Evolutionary conservation across 163 green algal genomes (phyloP).

Genomic region (Scenedesmus sp.): DNA sequence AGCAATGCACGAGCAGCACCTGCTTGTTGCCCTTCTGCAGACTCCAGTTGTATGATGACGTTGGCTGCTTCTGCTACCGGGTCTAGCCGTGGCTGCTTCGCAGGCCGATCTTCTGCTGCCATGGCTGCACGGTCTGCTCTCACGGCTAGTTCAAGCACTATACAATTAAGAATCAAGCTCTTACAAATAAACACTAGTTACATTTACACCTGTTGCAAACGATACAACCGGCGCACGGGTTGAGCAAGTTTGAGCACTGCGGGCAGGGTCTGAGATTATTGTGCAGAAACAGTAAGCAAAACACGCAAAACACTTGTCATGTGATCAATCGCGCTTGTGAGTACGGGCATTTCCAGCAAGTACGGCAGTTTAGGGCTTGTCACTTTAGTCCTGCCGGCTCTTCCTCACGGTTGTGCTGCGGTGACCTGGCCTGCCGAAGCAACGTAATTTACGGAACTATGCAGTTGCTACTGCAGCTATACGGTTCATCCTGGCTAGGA

Average conservation of each 20-base stretch:
- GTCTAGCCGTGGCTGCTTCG: slow-evolving; percentile 50
- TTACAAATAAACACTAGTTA: neutral
- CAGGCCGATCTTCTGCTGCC: slow-evolving; percentile 20
- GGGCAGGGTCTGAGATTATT: too few relatives aligned
- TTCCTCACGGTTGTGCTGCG: neutral
- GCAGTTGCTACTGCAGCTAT: too few relatives aligned
- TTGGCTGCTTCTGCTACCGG: slow-evolving; percentile 64
- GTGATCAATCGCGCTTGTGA: too few relatives aligned
- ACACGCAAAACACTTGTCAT: too few relatives aligned
- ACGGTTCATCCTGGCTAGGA: too few relatives aligned
- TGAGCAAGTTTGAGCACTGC: too few relatives aligned
- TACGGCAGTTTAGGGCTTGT: neutral
- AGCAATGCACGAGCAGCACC: slow-evolving; percentile 52
- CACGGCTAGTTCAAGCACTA: neutral
- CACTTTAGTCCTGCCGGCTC: neutral
- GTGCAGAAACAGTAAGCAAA: neutral
- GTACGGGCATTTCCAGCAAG: neutral
- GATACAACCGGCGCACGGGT: too few relatives aligned
- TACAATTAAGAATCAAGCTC: too few relatives aligned
- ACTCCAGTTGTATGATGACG: slow-evolving; percentile 89
- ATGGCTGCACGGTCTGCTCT: neutral
- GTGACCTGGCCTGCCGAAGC: too few relatives aligned
- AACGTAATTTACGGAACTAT: too few relatives aligned
- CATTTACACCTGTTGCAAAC: neutral
- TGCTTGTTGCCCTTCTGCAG: slow-evolving; percentile 74